Evolutionary conservation across 805 yeast genomes (phyloP).

Genomic region (Huiozyma sinensis): DNA sequence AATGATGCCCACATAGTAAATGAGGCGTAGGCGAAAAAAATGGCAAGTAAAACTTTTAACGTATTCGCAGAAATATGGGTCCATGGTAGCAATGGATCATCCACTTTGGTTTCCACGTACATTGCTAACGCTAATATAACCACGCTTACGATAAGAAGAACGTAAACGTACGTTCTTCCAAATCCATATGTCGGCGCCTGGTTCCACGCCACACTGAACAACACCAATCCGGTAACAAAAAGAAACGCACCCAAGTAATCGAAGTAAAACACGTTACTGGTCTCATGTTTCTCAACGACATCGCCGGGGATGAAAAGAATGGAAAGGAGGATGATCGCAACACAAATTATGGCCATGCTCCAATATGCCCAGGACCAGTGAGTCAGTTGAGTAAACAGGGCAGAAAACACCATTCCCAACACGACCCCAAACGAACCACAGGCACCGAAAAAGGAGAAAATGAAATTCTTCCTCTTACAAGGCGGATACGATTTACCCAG

Average conservation of each 20-base stretch:
- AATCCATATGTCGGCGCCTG: slow-evolving; percentile 62
- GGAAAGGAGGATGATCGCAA: slow-evolving; percentile 26
- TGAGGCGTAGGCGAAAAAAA: slow-evolving; percentile 33
- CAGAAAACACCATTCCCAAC: slow-evolving; percentile 43
- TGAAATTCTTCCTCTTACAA: slow-evolving; percentile 36
- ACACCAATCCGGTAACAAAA: slow-evolving; percentile 44
- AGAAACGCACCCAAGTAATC: slow-evolving; percentile 38
- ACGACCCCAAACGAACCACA: slow-evolving; percentile 55
- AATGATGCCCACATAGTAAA: slow-evolving; percentile 55
- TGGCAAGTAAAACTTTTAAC: slow-evolving; percentile 12
- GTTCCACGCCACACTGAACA: slow-evolving; percentile 53
- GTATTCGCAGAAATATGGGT: slow-evolving; percentile 2
- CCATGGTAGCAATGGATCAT: slow-evolving; percentile 41
- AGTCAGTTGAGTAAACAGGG: slow-evolving; percentile 32
- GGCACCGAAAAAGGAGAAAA: slow-evolving; percentile 48
- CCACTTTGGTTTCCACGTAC: slow-evolving; percentile 33
- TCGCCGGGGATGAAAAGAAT: slow-evolving; percentile 24
- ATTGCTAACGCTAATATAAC: slow-evolving; percentile 27
- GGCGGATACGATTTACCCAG: slow-evolving; percentile 29
- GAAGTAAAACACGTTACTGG: slow-evolving; percentile 1
- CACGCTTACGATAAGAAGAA: slow-evolving; percentile 38
- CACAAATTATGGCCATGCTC: slow-evolving; percentile 34
- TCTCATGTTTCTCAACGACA: neutral
- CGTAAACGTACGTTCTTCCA: slow-evolving; percentile 41
- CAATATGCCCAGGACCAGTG: slow-evolving; percentile 59